Evolutionary conservation across 805 yeast genomes (phyloP).

Genomic region (Danielia oregonensis): DNA sequence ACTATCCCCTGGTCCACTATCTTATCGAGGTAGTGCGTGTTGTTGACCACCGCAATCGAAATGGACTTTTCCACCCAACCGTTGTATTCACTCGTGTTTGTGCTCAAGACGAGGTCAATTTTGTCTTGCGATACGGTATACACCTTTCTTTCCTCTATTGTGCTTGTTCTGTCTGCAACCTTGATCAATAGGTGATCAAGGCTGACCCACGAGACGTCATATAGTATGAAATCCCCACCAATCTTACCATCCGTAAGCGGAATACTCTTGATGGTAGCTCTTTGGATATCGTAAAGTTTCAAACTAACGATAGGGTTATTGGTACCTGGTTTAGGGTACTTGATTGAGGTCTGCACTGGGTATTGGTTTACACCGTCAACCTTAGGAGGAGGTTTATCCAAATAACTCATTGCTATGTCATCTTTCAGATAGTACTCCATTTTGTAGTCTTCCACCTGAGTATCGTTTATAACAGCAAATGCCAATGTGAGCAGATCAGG

Average conservation of each 20-base stretch:
- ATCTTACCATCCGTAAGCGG: constrained; percentile 8
- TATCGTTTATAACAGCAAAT: constrained; percentile 57
- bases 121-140: constrained; percentile 5
- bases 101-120: constrained; percentile 4
- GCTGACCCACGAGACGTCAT: constrained; percentile 21
- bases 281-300: constrained; percentile 35
- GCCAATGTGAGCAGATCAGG: constrained; percentile 56
- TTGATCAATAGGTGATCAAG: constrained; percentile 13
- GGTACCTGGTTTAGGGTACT: constrained; percentile 74
- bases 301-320: constrained; percentile 54
- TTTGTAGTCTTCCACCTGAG: constrained; percentile 50
- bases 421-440: constrained; percentile 48
- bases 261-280: constrained; percentile 9
- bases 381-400: background rate
- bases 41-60: constrained; percentile 10
- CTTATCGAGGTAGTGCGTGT: constrained; percentile 17
- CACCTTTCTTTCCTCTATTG: constrained; percentile 13
- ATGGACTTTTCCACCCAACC: constrained; percentile 24
- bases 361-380: constrained; percentile 33
- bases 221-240: constrained; percentile 16
- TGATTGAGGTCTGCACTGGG: constrained; percentile 44
- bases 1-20: constrained; percentile 17
- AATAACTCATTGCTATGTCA: constrained; percentile 12
- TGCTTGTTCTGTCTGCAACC: constrained; percentile 21
- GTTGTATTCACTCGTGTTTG: constrained; percentile 11